Evolutionary conservation across 2,329 filamentous ascomycete species (phyloP), one percentile per base, ranked within the genome.

Genomic region (Microcyclosporella mali): DNA sequence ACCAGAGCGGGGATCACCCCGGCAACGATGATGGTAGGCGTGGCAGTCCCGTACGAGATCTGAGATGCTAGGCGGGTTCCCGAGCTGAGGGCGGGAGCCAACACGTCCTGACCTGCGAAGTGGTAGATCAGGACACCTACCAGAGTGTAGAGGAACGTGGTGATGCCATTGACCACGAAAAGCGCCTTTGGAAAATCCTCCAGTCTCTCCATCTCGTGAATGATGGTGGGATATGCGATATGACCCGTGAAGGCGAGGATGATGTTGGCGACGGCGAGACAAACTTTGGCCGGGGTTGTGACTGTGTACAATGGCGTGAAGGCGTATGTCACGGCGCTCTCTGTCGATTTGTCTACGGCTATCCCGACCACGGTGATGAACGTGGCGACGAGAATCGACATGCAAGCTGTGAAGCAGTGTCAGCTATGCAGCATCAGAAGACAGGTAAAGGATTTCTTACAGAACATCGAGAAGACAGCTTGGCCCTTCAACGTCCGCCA

Each of bases 1-100:
- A 85, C 77, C 46, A 82, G 77, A 10, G 76, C 81, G 57, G 84
- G 81, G 49, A 87, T 82, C 6, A 85, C 81, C 40, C 82, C 83
- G 0, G 82, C 79, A 37, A 87, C 77, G 36, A 86, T 68, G 45
- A 86, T 85, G 2, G 83, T 85, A 11, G 82, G 82, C 2, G 82
- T 70, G 0, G 82, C 82, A 46, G 86, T 69, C 17, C 79, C 81
- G 64, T 79, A 86, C n/a, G 81, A 79, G n/a, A 81, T 65, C 60
- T 84, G 84, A 30, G 73, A 67, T 27, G 84, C 64, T 0, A 73
- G 51, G 0, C 60, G 61, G 2, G 70, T 70, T 9, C 81, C 77
- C 0, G 79, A 81, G 6, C 77, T 76, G 1, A 87, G 70, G 0
- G 83, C 82, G 0, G 83, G 83, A 0, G 78, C 79, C 1, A 72